These are phyloP conservation scores for Arthrobotrys entomopaga DNA, from an alignment of 2,329 filamentous ascomycete genomes.

Conservation along the genomic window DNA sequence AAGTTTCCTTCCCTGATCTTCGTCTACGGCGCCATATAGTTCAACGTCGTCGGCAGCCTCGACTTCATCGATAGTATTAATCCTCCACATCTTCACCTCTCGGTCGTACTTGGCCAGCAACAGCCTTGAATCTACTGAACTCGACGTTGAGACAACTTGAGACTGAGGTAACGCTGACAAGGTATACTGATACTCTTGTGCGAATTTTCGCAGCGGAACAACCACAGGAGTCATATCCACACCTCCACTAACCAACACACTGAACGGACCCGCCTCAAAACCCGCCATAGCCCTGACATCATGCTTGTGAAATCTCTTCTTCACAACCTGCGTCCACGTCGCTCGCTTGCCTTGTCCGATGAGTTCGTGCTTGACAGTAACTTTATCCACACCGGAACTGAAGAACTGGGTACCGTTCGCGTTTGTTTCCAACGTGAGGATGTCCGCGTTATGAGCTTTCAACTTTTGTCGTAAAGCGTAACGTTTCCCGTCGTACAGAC, in stretches of 20 bases:
- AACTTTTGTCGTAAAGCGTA: conserved; percentile 88
- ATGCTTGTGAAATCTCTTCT: conserved; percentile 86
- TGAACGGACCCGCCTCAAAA: conserved; percentile 84
- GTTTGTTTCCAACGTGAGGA: conserved; percentile 85
- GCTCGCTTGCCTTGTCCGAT: conserved; percentile 68
- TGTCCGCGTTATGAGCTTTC: conserved; percentile 86
- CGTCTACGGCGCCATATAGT: conserved; percentile 60
- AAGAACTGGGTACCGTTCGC: conserved; percentile 81
- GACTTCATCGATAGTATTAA: conserved; percentile 65
- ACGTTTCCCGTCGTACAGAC: conserved; percentile 92
- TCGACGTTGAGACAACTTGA: conserved; percentile 71
- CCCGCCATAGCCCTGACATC: conserved; percentile 95
- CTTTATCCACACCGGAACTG: conserved; percentile 90
- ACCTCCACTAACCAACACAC: conserved; percentile 92
- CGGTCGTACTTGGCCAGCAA: conserved; percentile 93
- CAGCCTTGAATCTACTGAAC: conserved; percentile 77
- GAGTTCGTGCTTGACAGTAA: conserved; percentile 83
- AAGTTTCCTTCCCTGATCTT: conserved; percentile 68
- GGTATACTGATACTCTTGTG: conserved; percentile 80
- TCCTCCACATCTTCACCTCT: conserved; percentile 83
- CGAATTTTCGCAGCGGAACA: conserved; percentile 79
- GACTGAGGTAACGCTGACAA: conserved; percentile 86
- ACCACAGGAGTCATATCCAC: conserved; percentile 83
- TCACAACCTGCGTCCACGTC: conserved; percentile 86
- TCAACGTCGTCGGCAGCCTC: conserved; percentile 62